A percentile compares a stretch with the other conserved stretches of the same genome.
Conservation (phyloP, 306 rosid genomes). For the Quercus agrifolia region DNA sequence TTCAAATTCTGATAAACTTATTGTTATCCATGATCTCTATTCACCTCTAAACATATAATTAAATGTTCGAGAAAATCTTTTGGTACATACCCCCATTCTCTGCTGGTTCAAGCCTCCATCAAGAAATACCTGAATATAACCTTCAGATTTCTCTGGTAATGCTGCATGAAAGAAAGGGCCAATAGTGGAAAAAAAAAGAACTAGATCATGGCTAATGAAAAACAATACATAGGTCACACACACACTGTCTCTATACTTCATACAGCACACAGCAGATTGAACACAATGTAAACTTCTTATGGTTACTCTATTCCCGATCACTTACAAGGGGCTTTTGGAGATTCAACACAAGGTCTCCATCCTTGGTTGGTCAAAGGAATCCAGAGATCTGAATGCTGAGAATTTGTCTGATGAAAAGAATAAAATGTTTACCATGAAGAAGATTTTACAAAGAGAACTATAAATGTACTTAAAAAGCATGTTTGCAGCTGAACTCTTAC, state of each 20-base stretch:
- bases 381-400: slow-evolving; percentile 68
- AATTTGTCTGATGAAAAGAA: slow-evolving; percentile 45
- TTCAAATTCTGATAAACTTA: not conserved
- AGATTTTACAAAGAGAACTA: slow-evolving; percentile 1
- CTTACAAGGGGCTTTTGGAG: slow-evolving; percentile 58
- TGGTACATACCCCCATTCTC: slow-evolving; percentile 93
- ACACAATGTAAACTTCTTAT: slow-evolving; percentile 5
- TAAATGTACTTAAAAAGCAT: slow-evolving; percentile 7
- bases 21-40: not conserved
- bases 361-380: slow-evolving; percentile 60
- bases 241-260: not conserved
- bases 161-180: slow-evolving; percentile 48
- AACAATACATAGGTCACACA: not conserved
- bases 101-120: slow-evolving; percentile 99
- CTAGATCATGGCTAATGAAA: slow-evolving; percentile 6
- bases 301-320: not conserved
- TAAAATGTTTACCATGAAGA: not conserved
- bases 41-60: not conserved
- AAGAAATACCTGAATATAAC: slow-evolving; percentile 88
- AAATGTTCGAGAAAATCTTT: not conserved
- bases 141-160: slow-evolving; percentile 70
- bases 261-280: not conserved
- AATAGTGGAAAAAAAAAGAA: not conserved
- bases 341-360: slow-evolving; percentile 61
- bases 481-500: slow-evolving; percentile 46